These are phyloP conservation scores for Phytomonas sp. DNA, from an alignment of 208 protist species.

Conservation along the genomic window DNA sequence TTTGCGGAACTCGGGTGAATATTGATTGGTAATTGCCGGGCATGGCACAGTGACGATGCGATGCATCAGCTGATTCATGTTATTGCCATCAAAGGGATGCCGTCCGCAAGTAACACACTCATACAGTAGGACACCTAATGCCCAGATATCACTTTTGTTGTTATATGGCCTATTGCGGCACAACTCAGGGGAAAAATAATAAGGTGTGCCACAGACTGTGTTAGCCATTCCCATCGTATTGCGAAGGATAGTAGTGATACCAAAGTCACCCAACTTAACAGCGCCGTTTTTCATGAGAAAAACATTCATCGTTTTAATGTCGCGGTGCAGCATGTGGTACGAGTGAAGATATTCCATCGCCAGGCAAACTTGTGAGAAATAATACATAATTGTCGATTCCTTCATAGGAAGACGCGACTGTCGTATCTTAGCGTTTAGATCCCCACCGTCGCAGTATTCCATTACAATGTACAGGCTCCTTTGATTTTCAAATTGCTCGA, in stretches of 20 bases:
- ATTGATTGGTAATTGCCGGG: constrained; percentile 71
- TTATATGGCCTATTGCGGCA: constrained; percentile 94
- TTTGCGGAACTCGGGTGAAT: constrained; percentile 75
- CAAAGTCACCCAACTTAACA: constrained; percentile 91
- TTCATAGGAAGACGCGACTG: constrained; percentile 59
- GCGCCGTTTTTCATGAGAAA: constrained; percentile 90
- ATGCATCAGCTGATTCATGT: constrained; percentile 92
- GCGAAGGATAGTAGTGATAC: constrained; percentile 85
- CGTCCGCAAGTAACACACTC: constrained; percentile 71
- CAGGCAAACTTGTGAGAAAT: constrained; percentile 89
- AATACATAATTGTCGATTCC: constrained; percentile 79
- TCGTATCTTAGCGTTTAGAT: constrained; percentile 71
- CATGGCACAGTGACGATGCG: constrained; percentile 84
- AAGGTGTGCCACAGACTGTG: constrained; percentile 91
- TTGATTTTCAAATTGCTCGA: constrained; percentile 88
- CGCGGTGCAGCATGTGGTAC: constrained; percentile 89
- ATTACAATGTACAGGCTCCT: constrained; percentile 90
- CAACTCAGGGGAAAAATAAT: constrained; percentile 95
- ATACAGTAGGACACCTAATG: constrained; percentile 85
- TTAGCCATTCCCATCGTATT: constrained; percentile 90
- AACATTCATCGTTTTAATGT: constrained; percentile 92
- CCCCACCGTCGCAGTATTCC: constrained; percentile 89
- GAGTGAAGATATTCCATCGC: constrained; percentile 91
- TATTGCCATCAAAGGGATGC: constrained; percentile 91
- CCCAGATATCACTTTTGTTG: constrained; percentile 95